Evolutionary conservation across 129 eudicot species (phyloP), one percentile per base, ranked within the genome.

Genomic region (Arctium minus): DNA sequence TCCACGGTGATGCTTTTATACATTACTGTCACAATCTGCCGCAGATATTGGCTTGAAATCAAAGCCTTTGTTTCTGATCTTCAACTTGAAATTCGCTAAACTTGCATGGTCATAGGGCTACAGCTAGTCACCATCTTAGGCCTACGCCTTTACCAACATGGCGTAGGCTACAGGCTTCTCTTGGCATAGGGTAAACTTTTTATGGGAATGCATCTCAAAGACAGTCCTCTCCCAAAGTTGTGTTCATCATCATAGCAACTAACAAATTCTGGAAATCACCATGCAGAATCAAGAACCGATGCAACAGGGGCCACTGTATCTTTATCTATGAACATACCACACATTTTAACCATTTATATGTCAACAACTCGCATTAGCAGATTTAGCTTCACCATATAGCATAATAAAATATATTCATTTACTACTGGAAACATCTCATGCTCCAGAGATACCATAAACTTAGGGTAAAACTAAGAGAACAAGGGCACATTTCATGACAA

Each of bases 341-440:
- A 8, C 35, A 73, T 72, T 65, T 1, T 72, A 60, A 73, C 84
- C 73, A 72, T 81, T 81, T 81, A 56, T 72, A 36, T 9, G 31
- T 46, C 78, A 80, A 32, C 72, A 72, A 29, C 78, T 36, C 18
- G 5, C 18, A 80, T 56, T 7, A 72, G 72, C 77, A 72, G 27
- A 80, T 22, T 72, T 11, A 71, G 72, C 12, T 71, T 72, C 48
- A 50, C 37, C 22, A 22, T 48, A 22, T 50, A 74, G 74, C 74
- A 74, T 18, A 31, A 64, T 32, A 32, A 39, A 40, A 64, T 65
- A 40, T 44, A 67, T 64, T 15, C 44, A 42, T 74, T 82, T 75
- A 74, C 80, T 32, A 42, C 38, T 36, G 6, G 11, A 27, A 81
- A 53, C 37, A 81, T 36, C 62, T 60, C 84, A 73, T 72, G 8